Conservation (phyloP, 2,329 filamentous ascomycete genomes). For the Pseudogymnoascus sp. region DNA sequence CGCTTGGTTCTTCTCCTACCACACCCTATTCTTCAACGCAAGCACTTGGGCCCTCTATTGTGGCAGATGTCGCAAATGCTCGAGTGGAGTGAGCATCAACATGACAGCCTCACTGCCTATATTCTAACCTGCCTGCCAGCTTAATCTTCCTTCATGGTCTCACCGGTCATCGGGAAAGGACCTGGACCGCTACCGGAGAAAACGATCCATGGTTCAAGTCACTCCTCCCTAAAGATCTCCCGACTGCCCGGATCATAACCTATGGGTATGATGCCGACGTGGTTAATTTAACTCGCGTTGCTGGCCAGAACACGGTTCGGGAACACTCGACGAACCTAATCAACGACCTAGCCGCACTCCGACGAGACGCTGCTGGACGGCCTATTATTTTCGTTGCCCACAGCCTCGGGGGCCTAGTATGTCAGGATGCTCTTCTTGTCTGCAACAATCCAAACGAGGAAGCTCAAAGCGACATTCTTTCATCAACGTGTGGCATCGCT, state of each 20-base stretch:
- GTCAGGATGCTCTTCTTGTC: conserved; percentile 29
- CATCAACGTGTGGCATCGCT: conserved; percentile 23
- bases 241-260: conserved; percentile 30
- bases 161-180: conserved; percentile 31
- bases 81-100: background rate
- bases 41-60: background rate
- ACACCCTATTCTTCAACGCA: background rate
- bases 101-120: background rate
- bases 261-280: conserved; percentile 33
- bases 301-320: background rate
- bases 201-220: conserved; percentile 29
- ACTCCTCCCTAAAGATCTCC: conserved; percentile 27
- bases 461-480: conserved; percentile 26
- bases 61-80: background rate
- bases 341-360: background rate
- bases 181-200: conserved; percentile 30
- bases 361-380: background rate
- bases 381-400: conserved; percentile 32
- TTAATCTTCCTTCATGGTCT: conserved; percentile 36
- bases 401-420: conserved; percentile 34
- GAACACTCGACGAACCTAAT: background rate
- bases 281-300: conserved; percentile 12
- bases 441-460: conserved; percentile 27
- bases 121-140: conserved; percentile 11
- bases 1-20: background rate